Percentiles rank a stretch among this genome's conserved stretches.
Evolutionary conservation across 176 grass and related monocot genomes (phyloP).

Genomic region (Pontederia crassipes): DNA sequence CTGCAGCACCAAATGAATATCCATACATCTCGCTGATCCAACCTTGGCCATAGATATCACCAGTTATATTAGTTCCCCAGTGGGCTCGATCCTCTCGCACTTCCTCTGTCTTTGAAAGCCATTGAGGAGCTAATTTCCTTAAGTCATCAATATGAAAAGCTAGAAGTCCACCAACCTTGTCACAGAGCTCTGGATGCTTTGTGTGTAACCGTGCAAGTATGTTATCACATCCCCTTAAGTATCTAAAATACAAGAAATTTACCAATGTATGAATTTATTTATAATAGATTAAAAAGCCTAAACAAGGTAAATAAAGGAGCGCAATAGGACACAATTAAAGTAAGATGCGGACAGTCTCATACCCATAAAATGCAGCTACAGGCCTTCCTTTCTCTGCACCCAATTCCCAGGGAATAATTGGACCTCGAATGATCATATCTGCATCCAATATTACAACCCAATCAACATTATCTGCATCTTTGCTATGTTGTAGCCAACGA

Average conservation of each 20-base stretch:
- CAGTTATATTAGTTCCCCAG: slow-evolving; percentile 94
- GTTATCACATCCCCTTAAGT: slow-evolving; percentile 94
- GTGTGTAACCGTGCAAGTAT: slow-evolving; percentile 88
- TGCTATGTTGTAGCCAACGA: slow-evolving; percentile 84
- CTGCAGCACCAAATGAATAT: slow-evolving; percentile 91
- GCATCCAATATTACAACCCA: slow-evolving; percentile 93
- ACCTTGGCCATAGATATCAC: slow-evolving; percentile 91
- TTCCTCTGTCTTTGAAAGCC: slow-evolving; percentile 99
- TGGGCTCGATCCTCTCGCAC: slow-evolving; percentile 79
- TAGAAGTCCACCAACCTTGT: slow-evolving; percentile 90
- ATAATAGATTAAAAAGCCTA: neutral
- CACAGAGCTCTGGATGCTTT: slow-evolving; percentile 85
- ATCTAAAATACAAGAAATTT: slow-evolving; percentile 33
- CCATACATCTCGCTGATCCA: slow-evolving; percentile 99
- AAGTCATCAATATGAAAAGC: slow-evolving; percentile 89
- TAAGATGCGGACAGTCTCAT: slow-evolving; percentile 9
- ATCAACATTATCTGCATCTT: slow-evolving; percentile 75
- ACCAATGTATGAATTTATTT: neutral
- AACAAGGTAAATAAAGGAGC: slow-evolving; percentile 8
- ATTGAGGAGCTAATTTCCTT: slow-evolving; percentile 68
- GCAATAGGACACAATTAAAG: neutral
- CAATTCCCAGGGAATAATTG: slow-evolving; percentile 84
- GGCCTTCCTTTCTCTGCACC: slow-evolving; percentile 86
- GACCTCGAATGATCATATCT: slow-evolving; percentile 82
- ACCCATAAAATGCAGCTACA: slow-evolving; percentile 92